Conservation (phyloP, 768 basidiomycete species). For the Trametes sanguinea region DNA sequence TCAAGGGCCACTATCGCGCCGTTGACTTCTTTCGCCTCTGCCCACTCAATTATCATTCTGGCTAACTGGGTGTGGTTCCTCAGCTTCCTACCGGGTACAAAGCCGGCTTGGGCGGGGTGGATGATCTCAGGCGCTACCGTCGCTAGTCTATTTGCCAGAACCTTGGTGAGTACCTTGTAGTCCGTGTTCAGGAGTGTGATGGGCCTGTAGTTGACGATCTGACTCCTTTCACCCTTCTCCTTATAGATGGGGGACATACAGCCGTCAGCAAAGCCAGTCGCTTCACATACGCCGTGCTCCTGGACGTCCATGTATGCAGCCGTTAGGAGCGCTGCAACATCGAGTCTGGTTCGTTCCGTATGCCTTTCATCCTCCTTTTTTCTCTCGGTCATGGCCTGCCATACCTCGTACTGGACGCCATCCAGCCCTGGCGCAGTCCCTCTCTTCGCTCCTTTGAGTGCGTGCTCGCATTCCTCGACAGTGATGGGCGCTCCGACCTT, state of each 20-base stretch:
- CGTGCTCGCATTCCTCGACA: too few relatives aligned
- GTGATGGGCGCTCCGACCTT: too few relatives aligned
- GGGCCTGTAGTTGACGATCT: slow-evolving; percentile 20
- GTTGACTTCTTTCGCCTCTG: slow-evolving; percentile 14
- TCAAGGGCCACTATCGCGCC: slow-evolving; percentile 19
- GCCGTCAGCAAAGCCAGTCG: slow-evolving; percentile 31
- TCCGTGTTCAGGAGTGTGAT: slow-evolving; percentile 33
- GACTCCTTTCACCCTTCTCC: slow-evolving; percentile 30
- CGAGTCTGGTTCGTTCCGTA: background rate
- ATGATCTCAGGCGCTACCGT: background rate
- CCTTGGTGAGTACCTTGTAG: slow-evolving; percentile 36
- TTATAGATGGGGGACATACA: slow-evolving; percentile 44
- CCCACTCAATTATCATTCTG: slow-evolving; percentile 18
- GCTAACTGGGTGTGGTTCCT: slow-evolving; percentile 28
- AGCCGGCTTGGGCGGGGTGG: background rate
- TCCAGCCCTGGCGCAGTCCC: background rate
- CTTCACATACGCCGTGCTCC: background rate
- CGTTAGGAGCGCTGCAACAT: background rate
- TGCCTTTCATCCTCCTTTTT: background rate
- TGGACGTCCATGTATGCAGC: background rate
- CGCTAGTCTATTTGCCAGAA: slow-evolving; percentile 11
- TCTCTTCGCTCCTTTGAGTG: background rate
- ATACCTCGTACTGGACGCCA: background rate
- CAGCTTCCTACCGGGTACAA: background rate
- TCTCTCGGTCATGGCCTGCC: background rate